Evolutionary conservation across 2,329 filamentous ascomycete genomes (phyloP).

Genomic region (Ambrosiella xylebori): DNA sequence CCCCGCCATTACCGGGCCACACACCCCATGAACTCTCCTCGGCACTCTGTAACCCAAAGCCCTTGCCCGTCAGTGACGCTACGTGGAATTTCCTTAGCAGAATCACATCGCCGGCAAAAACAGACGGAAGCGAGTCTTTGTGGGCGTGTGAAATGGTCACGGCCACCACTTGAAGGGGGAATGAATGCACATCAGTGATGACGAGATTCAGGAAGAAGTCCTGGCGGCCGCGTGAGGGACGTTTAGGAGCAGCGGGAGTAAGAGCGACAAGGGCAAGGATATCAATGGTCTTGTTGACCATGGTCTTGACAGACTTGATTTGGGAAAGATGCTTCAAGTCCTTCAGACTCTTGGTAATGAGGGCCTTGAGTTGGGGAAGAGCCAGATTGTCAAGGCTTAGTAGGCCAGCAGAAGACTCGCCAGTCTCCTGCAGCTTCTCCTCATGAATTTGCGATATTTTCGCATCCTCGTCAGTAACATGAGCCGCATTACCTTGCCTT

Average conservation of each 20-base stretch:
- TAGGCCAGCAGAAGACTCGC: background rate
- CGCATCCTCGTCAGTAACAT: background rate
- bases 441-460: background rate
- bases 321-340: conserved; percentile 36
- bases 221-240: conserved; percentile 39
- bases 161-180: conserved; percentile 32
- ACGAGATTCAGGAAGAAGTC: conserved; percentile 43
- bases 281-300: conserved; percentile 25
- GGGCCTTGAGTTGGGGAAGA: conserved; percentile 24
- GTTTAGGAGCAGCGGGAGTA: conserved; percentile 31
- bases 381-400: background rate
- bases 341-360: conserved; percentile 29
- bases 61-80: conserved; percentile 33
- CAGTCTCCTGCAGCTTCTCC: conserved; percentile 17
- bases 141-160: conserved; percentile 43
- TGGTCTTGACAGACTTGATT: conserved; percentile 33
- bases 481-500: background rate
- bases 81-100: conserved; percentile 40
- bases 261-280: conserved; percentile 37
- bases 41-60: conserved; percentile 37
- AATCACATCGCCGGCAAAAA: conserved; percentile 39
- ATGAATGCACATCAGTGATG: conserved; percentile 37
- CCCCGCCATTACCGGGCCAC: conserved; percentile 24
- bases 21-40: conserved; percentile 45
- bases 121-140: conserved; percentile 35